Evolutionary conservation across 441 rosid genomes (phyloP).

Genomic region (Raphanus hybrid): DNA sequence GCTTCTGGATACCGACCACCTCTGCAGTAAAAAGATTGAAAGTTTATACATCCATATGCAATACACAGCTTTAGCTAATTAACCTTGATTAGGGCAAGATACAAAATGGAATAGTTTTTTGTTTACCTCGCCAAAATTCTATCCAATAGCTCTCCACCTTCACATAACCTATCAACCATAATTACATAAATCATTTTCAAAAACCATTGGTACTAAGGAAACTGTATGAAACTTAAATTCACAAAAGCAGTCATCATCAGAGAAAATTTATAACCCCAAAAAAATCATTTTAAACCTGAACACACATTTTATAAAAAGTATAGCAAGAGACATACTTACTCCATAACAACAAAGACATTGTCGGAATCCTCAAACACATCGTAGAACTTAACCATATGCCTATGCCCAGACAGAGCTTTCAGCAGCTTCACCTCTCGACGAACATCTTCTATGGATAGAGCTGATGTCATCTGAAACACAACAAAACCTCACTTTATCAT

Average conservation of each 20-base stretch:
- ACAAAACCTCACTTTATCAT: background rate
- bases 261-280: background rate
- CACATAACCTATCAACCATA: constrained; percentile 51
- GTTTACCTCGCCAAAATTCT: constrained; percentile 65
- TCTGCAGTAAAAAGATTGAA: constrained; percentile 45
- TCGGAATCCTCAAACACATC: constrained; percentile 62
- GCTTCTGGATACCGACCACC: constrained; percentile 76
- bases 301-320: background rate
- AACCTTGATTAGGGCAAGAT: background rate
- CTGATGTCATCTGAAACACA: constrained; percentile 62
- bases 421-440: constrained; percentile 67
- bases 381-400: constrained; percentile 59
- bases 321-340: constrained; percentile 49
- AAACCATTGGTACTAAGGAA: background rate
- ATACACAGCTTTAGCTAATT: background rate
- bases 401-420: constrained; percentile 61
- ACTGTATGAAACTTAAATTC: background rate
- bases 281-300: background rate
- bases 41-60: background rate
- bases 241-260: background rate
- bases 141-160: constrained; percentile 67
- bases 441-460: constrained; percentile 66
- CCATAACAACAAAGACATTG: constrained; percentile 66
- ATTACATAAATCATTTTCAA: background rate
- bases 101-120: background rate